Evolutionary conservation across 805 yeast genomes (phyloP).

Genomic region (Starmera dryadoides): DNA sequence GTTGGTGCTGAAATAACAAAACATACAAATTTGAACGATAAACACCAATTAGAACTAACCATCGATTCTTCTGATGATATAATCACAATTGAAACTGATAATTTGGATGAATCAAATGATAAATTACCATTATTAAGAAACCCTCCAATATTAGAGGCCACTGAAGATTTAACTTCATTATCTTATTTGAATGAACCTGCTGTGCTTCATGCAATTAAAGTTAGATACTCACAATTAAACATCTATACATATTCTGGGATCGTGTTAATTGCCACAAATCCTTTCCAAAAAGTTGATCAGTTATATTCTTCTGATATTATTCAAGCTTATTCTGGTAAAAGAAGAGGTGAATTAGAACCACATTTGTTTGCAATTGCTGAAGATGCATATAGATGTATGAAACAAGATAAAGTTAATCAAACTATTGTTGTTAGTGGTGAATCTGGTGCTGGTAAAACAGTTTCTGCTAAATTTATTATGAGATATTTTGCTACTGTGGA

Average conservation of each 20-base stretch:
- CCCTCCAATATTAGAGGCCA: conserved; percentile 87
- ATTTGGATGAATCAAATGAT: conserved; percentile 22
- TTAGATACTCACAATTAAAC: conserved; percentile 81
- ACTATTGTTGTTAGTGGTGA: conserved; percentile 97
- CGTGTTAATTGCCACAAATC: conserved; percentile 92
- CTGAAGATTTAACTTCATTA: conserved; percentile 88
- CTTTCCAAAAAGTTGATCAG: conserved; percentile 88
- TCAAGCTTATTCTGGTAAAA: conserved; percentile 89
- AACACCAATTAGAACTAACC: conserved; percentile 42
- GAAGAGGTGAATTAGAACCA: conserved; percentile 93
- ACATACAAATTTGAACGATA: conserved; percentile 33
- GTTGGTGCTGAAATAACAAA: conserved; percentile 56
- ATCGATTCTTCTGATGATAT: conserved; percentile 43
- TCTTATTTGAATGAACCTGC: conserved; percentile 96
- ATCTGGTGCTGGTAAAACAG: conserved; percentile 98
- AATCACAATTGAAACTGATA: conserved; percentile 38
- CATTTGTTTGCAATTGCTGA: conserved; percentile 97
- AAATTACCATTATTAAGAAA: conserved; percentile 78
- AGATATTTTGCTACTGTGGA: conserved; percentile 96
- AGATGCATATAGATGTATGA: conserved; percentile 95
- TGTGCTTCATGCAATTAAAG: conserved; percentile 85
- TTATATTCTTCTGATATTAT: conserved; percentile 87
- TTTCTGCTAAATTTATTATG: conserved; percentile 95
- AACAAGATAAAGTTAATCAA: conserved; percentile 75
- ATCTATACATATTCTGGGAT: conserved; percentile 96